These are phyloP conservation scores for Panicum miliaceum DNA, from an alignment of 176 grass and related monocot genomes.

Conservation along the genomic window DNA sequence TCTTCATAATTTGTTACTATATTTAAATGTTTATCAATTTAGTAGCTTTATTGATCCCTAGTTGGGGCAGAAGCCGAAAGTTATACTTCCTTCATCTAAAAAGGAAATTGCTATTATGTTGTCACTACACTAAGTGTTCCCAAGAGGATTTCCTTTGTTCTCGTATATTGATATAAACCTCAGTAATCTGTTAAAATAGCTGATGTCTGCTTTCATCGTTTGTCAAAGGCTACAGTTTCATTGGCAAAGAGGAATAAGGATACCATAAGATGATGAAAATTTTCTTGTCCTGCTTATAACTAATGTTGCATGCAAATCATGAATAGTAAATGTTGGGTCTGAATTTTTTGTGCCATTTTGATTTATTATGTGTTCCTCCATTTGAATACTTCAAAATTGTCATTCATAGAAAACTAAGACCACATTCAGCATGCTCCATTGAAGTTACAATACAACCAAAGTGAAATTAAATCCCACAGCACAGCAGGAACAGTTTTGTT, in stretches of 20 bases:
- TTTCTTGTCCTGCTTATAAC: not conserved
- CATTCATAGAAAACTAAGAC: not conserved
- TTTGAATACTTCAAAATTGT: not conserved
- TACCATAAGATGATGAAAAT: not conserved
- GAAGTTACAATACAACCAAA: not conserved
- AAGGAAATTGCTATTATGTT: not conserved
- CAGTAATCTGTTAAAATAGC: not conserved
- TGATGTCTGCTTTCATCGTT: not conserved
- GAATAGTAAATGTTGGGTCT: not conserved
- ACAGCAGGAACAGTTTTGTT: not conserved
- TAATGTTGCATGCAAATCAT: not conserved
- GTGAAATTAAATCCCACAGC: not conserved
- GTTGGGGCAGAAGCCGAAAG: not conserved
- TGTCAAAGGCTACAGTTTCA: not conserved
- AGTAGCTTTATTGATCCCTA: not conserved
- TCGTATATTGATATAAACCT: not conserved
- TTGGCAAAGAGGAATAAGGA: not conserved
- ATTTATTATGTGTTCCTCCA: not conserved
- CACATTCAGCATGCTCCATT: not conserved
- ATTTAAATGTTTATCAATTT: not conserved
- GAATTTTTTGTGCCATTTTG: not conserved
- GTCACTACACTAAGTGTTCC: not conserved
- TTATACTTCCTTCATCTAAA: not conserved
- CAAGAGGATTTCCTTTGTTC: not conserved
- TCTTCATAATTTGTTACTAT: not conserved